phyloP scores from a whole-genome alignment of 2,329 filamentous ascomycete genomes.

The Alternaria infectoria region DNA sequence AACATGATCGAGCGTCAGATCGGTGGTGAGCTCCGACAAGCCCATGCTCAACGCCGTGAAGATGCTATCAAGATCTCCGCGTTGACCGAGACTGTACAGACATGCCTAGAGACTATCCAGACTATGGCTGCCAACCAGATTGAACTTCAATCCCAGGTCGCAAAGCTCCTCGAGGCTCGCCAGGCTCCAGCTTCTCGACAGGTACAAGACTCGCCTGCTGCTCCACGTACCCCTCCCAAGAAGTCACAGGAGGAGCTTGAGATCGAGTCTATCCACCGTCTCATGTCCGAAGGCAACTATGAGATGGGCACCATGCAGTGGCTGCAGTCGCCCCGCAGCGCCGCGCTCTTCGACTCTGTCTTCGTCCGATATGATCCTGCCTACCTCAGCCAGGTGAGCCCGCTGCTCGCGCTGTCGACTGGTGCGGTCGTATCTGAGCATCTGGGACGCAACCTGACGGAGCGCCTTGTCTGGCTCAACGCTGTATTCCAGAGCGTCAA shows the following conservation, averaged over 20 bases:
- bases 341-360: constrained; percentile 66
- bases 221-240: constrained; percentile 49
- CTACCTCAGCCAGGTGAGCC: constrained; percentile 62
- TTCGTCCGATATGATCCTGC: constrained; percentile 64
- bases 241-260: constrained; percentile 62
- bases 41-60: constrained; percentile 58
- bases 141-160: constrained; percentile 67
- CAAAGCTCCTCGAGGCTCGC: constrained; percentile 51
- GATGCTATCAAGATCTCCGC: constrained; percentile 73
- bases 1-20: constrained; percentile 71
- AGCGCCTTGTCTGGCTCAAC: constrained; percentile 66
- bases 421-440: constrained; percentile 66
- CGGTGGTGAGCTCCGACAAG: constrained; percentile 58
- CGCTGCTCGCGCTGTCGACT: constrained; percentile 66
- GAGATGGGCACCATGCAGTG: constrained; percentile 61
- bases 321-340: constrained; percentile 66
- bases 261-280: constrained; percentile 65
- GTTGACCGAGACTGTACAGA: constrained; percentile 70
- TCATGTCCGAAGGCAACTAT: constrained; percentile 64
- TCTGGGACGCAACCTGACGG: constrained; percentile 59
- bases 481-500: constrained; percentile 62
- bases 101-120: constrained; percentile 71
- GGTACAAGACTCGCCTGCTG: constrained; percentile 28
- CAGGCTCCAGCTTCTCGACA: constrained; percentile 12
- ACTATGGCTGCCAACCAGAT: constrained; percentile 72